Base-by-base conservation (phyloP, 371 early-diverging fungal genomes). In the Saksenaea oblongispora region DNA sequence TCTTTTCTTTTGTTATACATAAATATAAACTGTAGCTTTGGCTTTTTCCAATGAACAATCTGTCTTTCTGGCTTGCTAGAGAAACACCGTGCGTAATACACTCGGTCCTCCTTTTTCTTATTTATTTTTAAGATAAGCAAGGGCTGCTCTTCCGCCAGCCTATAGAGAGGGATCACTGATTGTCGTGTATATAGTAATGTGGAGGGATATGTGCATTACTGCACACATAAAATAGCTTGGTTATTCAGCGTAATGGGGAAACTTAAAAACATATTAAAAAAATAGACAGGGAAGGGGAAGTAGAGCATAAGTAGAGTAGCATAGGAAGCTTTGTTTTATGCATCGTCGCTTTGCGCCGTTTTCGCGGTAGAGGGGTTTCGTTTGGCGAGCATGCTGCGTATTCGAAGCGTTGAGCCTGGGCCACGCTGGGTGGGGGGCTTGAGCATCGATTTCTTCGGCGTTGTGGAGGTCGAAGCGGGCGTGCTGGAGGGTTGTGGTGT, bases 331-430 rank as follows among this genome's bases (percentile, higher is more conserved):
- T n/a, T n/a, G n/a, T 13, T 28, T 34, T 14, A 55, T 28, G 34
- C 18, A 13, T 55, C 55, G 17, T 18, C 31, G 5, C 4, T 36
- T 26, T 17, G 58, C 13, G 14, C n/a, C 27, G 14, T 22, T 35
- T 63, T 41, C 31, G 53, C 17, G 35, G 54, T 36, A 31, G 39
- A 27, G n/a, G 55, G 53, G 13, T 62, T 37, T 53, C 78, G 59
- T 61, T 68, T 79, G 2, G 79, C 76, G 51, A 79, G 66, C 76
- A 79, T 72, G 47, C 72, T 75, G 13, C 79, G 74, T 41, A 79
- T 56, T 58, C 79, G 70, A 26, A 79, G 63, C n/a, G 76, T 75
- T 10, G 79, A 79, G 5, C 79, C 79, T 34, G 79, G 79, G 3
- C 76, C 71, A 56, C 74, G 68, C 42, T 65, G 67, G n/a, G 55